Base-by-base conservation (phyloP, 2,329 filamentous ascomycete species). In the Ramularia endophylla region DNA sequence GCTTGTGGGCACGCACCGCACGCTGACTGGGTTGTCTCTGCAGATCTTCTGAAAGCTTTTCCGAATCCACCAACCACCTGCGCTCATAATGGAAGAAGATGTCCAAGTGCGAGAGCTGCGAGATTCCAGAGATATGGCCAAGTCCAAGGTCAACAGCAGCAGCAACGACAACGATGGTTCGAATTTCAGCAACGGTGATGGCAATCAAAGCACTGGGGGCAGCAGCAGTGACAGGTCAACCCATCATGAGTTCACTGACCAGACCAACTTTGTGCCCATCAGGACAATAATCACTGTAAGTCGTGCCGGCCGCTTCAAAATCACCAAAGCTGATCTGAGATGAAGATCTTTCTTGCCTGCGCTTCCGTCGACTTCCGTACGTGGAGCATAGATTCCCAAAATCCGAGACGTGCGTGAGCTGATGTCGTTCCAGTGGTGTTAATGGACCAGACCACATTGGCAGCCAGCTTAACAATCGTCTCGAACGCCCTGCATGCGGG, bases 401-500 rank as follows among this genome's bases (percentile, higher is more conserved):
- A 25, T 25, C 6, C 6, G 6, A 6, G 22, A 25, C 6, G 22
- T 25, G 6, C 11, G 22, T n/a, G n/a, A n/a, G 11, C 22, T 25
- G 22, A 25, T 25, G 22, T 6, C 22, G 22, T 6, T 25, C 22
- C 22, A 25, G 22, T 25, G 6, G 22, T 25, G 22, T 25, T 78
- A 36, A 75, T 78, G 64, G 75, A 78, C 53, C 75, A 78, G 56
- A 78, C 74, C 0, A 77, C 73, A 2, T 59, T 78, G 22, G 75
- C 74, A 0, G 66, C 71, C 11, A 75, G 72, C 61, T 60, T 78
- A 47, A 71, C 71, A 34, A 75, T 76, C 36, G 69, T 78, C 17
- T 71, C 71, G n/a, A 68, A 68, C 44, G 64, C 70, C 0, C 57
- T 78, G 4, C 60, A 69, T 3, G 71, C 74, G 11, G 70, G 67